Evolutionary conservation across 192 early-diverging fungal genomes (phyloP).

Genomic region (Gryganskiella cystojenkinii): DNA sequence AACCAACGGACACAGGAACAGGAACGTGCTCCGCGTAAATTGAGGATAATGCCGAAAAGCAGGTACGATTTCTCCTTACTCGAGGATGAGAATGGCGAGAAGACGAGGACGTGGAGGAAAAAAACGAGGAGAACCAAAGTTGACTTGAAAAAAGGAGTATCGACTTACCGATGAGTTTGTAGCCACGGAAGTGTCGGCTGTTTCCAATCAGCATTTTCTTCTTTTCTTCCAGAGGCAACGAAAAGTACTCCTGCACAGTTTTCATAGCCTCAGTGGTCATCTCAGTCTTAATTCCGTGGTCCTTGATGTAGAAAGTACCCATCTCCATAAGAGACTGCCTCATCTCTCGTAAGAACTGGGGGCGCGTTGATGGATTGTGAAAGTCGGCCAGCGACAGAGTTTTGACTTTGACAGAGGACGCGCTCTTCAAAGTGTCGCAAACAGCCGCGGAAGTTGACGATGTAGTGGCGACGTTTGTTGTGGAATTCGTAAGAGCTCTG

Average conservation of each 20-base stretch:
- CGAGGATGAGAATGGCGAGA: background rate
- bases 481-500: background rate
- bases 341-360: constrained; percentile 55
- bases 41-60: no score
- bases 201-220: constrained; percentile 63
- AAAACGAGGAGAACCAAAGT: background rate
- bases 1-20: background rate
- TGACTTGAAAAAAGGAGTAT: background rate
- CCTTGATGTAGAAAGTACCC: constrained; percentile 69
- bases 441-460: background rate
- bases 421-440: background rate
- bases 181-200: constrained; percentile 69
- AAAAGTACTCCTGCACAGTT: constrained; percentile 58
- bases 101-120: background rate
- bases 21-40: background rate
- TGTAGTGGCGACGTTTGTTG: background rate
- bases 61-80: background rate
- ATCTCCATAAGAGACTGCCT: constrained; percentile 63
- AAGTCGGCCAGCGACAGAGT: constrained; percentile 39
- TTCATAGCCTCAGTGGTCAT: constrained; percentile 55
- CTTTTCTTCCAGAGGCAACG: constrained; percentile 65
- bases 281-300: constrained; percentile 50
- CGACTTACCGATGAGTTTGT: constrained; percentile 56
- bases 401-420: constrained; percentile 12
- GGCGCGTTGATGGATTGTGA: constrained; percentile 23